Percentiles rank a stretch among this genome's conserved stretches.
Evolutionary conservation across 2,329 filamentous ascomycete genomes (phyloP).

Genomic region (Fusarium begoniae): DNA sequence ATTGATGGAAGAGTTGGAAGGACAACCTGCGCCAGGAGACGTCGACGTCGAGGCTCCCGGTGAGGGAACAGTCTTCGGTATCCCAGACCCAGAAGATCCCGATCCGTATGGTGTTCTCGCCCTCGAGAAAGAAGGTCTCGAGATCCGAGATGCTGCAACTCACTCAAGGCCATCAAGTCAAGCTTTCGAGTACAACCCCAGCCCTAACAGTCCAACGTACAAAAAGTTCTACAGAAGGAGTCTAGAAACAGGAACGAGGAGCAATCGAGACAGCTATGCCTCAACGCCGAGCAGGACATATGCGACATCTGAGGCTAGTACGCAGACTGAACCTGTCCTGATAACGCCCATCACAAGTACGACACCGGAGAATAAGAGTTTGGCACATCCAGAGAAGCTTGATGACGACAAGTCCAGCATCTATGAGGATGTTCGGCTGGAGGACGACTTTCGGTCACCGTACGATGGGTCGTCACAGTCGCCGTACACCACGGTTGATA

Average conservation of each 20-base stretch:
- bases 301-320: constrained; percentile 39
- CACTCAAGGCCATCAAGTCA: constrained; percentile 47
- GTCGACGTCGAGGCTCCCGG: constrained; percentile 45
- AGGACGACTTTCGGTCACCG: neutral
- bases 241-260: constrained; percentile 29
- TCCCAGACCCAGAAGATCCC: constrained; percentile 50
- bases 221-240: constrained; percentile 47
- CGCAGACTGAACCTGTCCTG: constrained; percentile 40
- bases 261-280: constrained; percentile 33
- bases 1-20: constrained; percentile 48
- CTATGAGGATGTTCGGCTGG: constrained; percentile 23
- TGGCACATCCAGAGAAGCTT: neutral
- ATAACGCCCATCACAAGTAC: constrained; percentile 8
- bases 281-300: constrained; percentile 33
- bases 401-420: constrained; percentile 11
- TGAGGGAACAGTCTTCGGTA: constrained; percentile 45
- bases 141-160: constrained; percentile 50
- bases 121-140: constrained; percentile 49
- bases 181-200: constrained; percentile 50
- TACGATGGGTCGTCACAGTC: neutral
- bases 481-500: neutral
- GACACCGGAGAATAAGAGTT: neutral
- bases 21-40: constrained; percentile 49
- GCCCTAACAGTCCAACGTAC: constrained; percentile 49
- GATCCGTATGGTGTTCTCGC: constrained; percentile 51